Evolutionary conservation across 2,329 filamentous ascomycete species (phyloP).

Genomic region (Paecilomyces dactylethromorphus): DNA sequence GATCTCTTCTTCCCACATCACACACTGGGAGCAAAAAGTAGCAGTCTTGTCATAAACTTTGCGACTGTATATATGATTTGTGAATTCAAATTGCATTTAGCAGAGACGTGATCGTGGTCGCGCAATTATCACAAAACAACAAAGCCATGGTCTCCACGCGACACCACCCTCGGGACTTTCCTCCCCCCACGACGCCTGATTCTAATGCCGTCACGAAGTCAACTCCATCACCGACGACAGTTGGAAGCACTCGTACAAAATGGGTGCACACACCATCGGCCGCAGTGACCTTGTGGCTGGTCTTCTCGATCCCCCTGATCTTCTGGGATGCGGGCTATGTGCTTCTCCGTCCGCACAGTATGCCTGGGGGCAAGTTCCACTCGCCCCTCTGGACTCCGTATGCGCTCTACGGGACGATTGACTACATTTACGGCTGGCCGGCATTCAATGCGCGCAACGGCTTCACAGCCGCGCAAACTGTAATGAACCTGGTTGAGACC

Average conservation of each 20-base stretch:
- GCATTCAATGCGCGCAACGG: conserved; percentile 62
- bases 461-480: conserved; percentile 69
- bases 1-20: neutral
- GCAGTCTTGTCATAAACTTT: neutral
- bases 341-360: conserved; percentile 69
- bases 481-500: conserved; percentile 64
- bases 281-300: conserved; percentile 62
- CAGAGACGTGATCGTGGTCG: neutral
- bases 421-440: conserved; percentile 75
- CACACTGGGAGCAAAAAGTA: neutral
- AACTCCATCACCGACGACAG: conserved; percentile 14
- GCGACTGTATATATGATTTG: neutral
- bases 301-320: conserved; percentile 69
- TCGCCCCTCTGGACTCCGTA: conserved; percentile 70
- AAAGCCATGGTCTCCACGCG: conserved; percentile 51
- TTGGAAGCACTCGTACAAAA: conserved; percentile 16
- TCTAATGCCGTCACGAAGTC: conserved; percentile 18
- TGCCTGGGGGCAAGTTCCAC: conserved; percentile 70
- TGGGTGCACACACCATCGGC: conserved; percentile 57
- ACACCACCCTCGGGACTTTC: conserved; percentile 47
- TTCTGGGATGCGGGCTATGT: conserved; percentile 78
- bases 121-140: neutral
- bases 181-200: conserved; percentile 21
- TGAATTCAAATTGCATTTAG: neutral
- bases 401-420: conserved; percentile 69